Evolutionary conservation across 1,284 basidiomycete genomes (phyloP), one percentile per base, ranked within the genome.

Genomic region (Serendipita sp.): DNA sequence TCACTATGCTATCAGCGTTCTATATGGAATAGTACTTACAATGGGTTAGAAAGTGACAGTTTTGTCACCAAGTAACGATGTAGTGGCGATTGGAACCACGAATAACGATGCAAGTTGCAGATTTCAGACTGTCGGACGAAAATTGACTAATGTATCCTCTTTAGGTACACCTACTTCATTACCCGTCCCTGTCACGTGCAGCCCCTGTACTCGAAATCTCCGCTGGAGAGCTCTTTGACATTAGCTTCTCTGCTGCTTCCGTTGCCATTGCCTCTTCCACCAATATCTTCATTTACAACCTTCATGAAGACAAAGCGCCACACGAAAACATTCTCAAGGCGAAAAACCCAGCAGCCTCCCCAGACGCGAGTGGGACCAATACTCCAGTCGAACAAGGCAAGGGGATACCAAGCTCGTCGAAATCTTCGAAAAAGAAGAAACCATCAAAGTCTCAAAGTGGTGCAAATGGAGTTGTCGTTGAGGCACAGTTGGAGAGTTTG

Each of bases 181-280:
- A 84, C 68, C 87, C 88, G 1, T 79, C 81, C 2, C 77, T 94
- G 53, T 70, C 71, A 5, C 78, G 78, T 2, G 70, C 77, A 1
- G 77, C 75, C 13, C 71, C 74, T 10, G 69, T 81, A 2, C 71
- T 88, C 55, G 70, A 70, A 44, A 72, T 81, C 60, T 74, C 79
- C 8, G 78, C 81, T 30, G 82, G 82, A 62, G 87, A 90, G 70
- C 83, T 91, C 53, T 91, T 88, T 68, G 88, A 90, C 68, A 83
- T 78, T 8, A 76, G 84, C 5, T 84, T 91, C 72, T 84, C 84
- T 15, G 70, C 74, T 8, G 76, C 74, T 3, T 75, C 72, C 38
- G 82, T 83, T 32, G 53, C 53, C 32, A 58, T 58, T n/a, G 53
- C 53, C 10, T 58, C 53, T 32, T 58, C 53, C 34, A 58, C 53